Base-by-base conservation (phyloP, 768 basidiomycete species). In the Calocybe indica region DNA sequence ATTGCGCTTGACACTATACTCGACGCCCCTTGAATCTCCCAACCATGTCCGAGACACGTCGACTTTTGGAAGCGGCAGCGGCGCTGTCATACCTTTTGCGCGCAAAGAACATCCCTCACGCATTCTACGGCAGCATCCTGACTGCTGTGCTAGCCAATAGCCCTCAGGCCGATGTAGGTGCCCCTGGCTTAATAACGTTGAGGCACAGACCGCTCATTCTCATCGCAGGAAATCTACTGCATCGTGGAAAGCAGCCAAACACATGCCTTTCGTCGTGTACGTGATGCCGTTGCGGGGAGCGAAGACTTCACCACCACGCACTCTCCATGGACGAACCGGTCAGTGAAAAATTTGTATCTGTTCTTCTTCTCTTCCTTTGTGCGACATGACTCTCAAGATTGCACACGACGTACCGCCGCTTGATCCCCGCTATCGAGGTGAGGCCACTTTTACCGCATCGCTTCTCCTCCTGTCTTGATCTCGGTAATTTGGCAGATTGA, bases 311-410 rank as follows among this genome's bases (percentile, higher is more conserved):
- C 81, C 7, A 73, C 76, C 14, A 83, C 78, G 9, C 76, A 83
- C 55, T 88, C 89, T 0, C 83, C 89, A n/a, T 91, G 89, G 89
- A 88, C 83, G 47, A 88, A 89, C 58, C 78, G 90, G 88, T 88
- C 61, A 48, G 69, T 56, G 39, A 30, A 48, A 28, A 44, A 22
- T 22, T 15, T 22, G 35, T 47, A 32, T 37, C 36, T 45, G 34
- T 43, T 29, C 6, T 43, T 41, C 32, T 41, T 40, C 39, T 49
- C 43, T 41, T 46, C 46, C 49, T 45, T 48, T 41, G 39, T 48
- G 47, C 45, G 53, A 43, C 37, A 12, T 48, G 51, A 22, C 22
- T 22, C 28, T 52, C 43, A 56, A 91, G 88, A 48, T 65, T 92
- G 52, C 87, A 88, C 62, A 78, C 76, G 53, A 83, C 79, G 38